Base-by-base conservation (phyloP, 352 stramenopile genomes). In the Phytophthora hibernalis region DNA sequence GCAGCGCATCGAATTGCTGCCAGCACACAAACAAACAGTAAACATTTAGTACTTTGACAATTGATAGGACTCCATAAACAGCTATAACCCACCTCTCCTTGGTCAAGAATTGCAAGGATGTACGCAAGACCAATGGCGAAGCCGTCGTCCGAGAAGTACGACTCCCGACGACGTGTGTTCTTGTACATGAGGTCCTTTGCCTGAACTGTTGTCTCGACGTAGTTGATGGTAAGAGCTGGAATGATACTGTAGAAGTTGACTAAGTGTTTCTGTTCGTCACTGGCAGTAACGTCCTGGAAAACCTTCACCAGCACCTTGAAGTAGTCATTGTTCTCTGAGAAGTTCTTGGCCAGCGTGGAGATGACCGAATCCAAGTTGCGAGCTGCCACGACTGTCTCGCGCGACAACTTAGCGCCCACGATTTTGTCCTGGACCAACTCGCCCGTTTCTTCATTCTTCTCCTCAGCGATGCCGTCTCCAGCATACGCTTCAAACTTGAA, bases 151-250 rank as follows among this genome's bases (percentile, higher is more conserved):
- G 91, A 94, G 62, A 98, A 99, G 69, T 98, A 99, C 38, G 93
- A 97, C 74, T 98, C 94, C 21, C 88, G 85, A n/a, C 85, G 82
- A 7, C 89, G 83, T 21, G 92, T 97, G 68, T 97, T 97, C 82
- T 98, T 98, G 77, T 98, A 97, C 92, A 98, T 98, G 44, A 97
- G 82, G 68, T 98, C 96, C 74, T 98, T 98, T 11, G 87, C 88
- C 69, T 96, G 88, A 26, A 96, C 88, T 30, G 86, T 93, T 18
- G 85, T 95, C 66, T 96, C 89, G 44, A 96, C 85, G 55, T 96
- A 97, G 68, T 96, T 95, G 68, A 97, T 93, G 15, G 86, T 96
- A 45, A 97, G 72, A 21, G 92, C 87, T 0, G 90, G 92, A 6
- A 97, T 70, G 58, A 98, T 96, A 28, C 83, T 85, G 65, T 93